Evolutionary conservation across 768 basidiomycete species (phyloP), one percentile per base, ranked within the genome.

Genomic region (Hericium rajendrae): DNA sequence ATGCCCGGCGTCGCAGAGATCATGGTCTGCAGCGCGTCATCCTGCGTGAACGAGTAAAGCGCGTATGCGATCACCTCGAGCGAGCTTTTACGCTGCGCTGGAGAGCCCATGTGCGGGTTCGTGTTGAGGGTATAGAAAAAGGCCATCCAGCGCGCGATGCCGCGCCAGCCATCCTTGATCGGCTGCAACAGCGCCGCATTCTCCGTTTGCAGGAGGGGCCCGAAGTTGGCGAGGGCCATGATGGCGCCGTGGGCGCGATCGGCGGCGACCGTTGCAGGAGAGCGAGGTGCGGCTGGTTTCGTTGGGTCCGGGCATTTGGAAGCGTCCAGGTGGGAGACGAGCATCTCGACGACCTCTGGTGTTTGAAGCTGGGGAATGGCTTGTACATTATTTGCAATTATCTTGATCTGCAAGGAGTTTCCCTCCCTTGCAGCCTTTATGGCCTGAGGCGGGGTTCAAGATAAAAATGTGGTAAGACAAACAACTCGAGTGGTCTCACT

Each of bases 71-170:
- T 63, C 18, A 71, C 51, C 52, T 73, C 72, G 51, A 72, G 57
- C 9, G 69, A 56, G 24, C 56, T 46, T 38, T 66, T 62, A 24
- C 66, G 55, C 6, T 57, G 56, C 38, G 62, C 51, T 5, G 64
- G 56, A 13, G 60, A 48, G n/a, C 59, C 54, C 24, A 60, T 55
- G 24, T 53, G 50, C 32, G 60, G 53, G 38, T 66, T 59, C 40
- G 70, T 60, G 32, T 69, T 66, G 4, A 62, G 58, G 10, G 64
- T 59, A 63, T 65, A 69, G 46, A 74, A 66, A 61, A 66, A 73
- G 1, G 62, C 63, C 52, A 70, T 69, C 72, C 74, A 74, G 58
- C 72, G 71, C 64, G 67, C 73, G 15, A 72, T 62, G 9, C 68
- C 71, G 1, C 68, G 70, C 73, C 73, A 75, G 4, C 65, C 67